Conservation (phyloP, 1,284 basidiomycete genomes). For the Sanghuangporus sanghuang region DNA sequence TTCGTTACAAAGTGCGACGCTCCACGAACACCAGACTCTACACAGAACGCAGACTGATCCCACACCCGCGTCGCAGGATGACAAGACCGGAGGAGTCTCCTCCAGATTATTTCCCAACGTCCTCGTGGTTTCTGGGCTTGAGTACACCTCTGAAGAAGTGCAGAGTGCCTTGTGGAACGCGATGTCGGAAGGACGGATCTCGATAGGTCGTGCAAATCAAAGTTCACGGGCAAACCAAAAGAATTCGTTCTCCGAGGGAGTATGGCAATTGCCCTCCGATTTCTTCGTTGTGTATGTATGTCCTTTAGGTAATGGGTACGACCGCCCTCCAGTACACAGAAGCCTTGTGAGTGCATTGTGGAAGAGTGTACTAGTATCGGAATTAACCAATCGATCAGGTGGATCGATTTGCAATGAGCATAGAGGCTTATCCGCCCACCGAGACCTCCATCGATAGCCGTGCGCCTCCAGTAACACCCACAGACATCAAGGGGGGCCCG, state of each 20-base stretch:
- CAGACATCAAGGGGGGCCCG: neutral
- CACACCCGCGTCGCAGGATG: conserved; percentile 11
- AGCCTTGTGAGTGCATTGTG: conserved; percentile 44
- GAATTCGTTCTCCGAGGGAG: conserved; percentile 3
- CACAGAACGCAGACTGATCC: conserved; percentile 13
- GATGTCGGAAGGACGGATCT: conserved; percentile 46
- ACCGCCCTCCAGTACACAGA: conserved; percentile 59
- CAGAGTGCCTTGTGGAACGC: conserved; percentile 56
- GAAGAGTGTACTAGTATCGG: neutral
- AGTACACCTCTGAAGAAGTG: conserved; percentile 47
- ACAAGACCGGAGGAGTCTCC: conserved; percentile 18
- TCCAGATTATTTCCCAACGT: conserved; percentile 46
- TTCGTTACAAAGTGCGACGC: neutral
- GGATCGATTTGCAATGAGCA: conserved; percentile 73
- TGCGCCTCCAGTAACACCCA: neutral
- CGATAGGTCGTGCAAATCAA: conserved; percentile 32
- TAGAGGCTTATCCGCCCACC: conserved; percentile 20
- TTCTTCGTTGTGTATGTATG: conserved; percentile 74
- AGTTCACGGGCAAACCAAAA: neutral
- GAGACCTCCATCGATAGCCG: conserved; percentile 6
- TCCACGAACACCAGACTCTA: conserved; percentile 4
- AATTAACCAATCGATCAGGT: conserved; percentile 38
- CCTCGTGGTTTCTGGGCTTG: conserved; percentile 65
- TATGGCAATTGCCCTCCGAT: conserved; percentile 44
- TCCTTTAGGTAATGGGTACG: conserved; percentile 46